Evolutionary conservation across 192 early-diverging fungal species (phyloP), one percentile per base, ranked within the genome.

Genomic region (Jimgerdemannia flammicorona): DNA sequence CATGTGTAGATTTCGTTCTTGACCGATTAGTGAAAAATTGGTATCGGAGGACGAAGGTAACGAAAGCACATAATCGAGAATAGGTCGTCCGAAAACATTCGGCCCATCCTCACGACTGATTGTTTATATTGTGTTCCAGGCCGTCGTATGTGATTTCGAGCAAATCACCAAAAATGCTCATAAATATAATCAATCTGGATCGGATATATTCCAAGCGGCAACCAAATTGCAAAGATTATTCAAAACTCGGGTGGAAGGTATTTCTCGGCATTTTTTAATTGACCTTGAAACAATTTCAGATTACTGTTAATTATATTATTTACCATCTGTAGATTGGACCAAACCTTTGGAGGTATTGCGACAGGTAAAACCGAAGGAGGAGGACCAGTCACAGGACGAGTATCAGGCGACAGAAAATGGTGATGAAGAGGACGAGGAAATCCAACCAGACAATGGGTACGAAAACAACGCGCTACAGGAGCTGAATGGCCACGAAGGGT

Each of bases 141-240:
- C 91, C 1, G 84, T 94, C 17, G 73, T 87, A n/a, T 91, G 87
- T 73, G 93, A 94, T 77, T 81, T 94, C 11, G 80, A 79, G 64
- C 75, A 90, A 70, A 87, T 94, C 40, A 83, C 83, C 54, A 85
- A 86, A 41, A 92, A 94, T 81, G 92, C 91, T 0, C 77, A 87
- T 29, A 86, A 83, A 20, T 94, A 88, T 74, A 94, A 94, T 69
- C 85, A 90, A 20, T 85, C 88, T 4, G 14, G 14, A 59, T 59
- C 49, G 14, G 49, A 59, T 10, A 59, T 59, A 59, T 59, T 14
- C 14, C 6, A 10, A 10, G 49, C 49, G 14, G 49, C 49, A 59
- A 59, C 49, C 49, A 59, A 59, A 14, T 59, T 59, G 49, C 49
- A 10, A 10, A 6, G 49, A 59, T 59, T 59, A 14, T 59, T 59